Percentiles rank a stretch among this genome's conserved stretches.
These are phyloP conservation scores for Fraxinus angustifolia DNA, from an alignment of 305 asterid species.

Conservation along the genomic window DNA sequence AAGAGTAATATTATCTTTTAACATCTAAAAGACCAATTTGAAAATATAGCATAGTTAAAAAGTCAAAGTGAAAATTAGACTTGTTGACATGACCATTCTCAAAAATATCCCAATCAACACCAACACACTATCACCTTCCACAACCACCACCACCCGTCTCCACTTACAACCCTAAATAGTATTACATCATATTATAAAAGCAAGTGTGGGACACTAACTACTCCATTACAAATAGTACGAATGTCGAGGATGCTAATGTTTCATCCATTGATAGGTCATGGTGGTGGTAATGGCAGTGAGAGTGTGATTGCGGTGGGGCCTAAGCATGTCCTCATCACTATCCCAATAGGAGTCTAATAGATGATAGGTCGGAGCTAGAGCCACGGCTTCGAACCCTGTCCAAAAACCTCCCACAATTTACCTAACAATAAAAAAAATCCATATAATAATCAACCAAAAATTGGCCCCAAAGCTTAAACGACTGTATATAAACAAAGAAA, in stretches of 20 bases:
- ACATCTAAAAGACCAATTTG: too few relatives aligned
- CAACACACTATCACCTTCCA: too few relatives aligned
- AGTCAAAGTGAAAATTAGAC: too few relatives aligned
- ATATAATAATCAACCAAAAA: background rate
- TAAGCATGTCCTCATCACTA: constrained; percentile 46
- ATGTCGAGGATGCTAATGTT: constrained; percentile 37
- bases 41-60: too few relatives aligned
- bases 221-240: constrained; percentile 12
- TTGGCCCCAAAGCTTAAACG: background rate
- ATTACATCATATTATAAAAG: too few relatives aligned
- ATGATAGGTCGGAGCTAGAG: constrained; percentile 46
- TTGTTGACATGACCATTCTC: too few relatives aligned
- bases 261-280: constrained; percentile 41
- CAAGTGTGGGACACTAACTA: too few relatives aligned
- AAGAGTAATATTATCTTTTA: too few relatives aligned
- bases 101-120: too few relatives aligned
- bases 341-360: constrained; percentile 39
- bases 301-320: constrained; percentile 42
- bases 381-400: constrained; percentile 53
- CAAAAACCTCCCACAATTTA: background rate
- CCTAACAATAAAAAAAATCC: background rate
- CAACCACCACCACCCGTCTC: too few relatives aligned
- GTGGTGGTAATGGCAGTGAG: constrained; percentile 46
- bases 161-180: too few relatives aligned
- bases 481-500: background rate